phyloP scores from a whole-genome alignment of 2,329 filamentous ascomycete genomes.

The Cytospora chrysosperma region DNA sequence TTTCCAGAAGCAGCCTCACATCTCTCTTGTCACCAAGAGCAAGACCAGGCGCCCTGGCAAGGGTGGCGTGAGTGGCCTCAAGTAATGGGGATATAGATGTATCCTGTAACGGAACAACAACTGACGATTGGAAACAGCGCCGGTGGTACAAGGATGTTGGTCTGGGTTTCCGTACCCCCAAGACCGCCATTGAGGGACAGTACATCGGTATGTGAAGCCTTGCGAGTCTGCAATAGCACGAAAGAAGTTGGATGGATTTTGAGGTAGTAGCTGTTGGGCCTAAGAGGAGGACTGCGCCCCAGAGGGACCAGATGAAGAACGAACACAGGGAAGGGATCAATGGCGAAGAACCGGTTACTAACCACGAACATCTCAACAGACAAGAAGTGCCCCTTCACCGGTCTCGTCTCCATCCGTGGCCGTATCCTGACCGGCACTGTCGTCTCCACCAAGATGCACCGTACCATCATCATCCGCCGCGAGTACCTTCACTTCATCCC shows the following conservation, averaged over 20 bases:
- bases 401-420: conserved; percentile 98
- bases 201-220: conserved; percentile 85
- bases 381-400: conserved; percentile 99
- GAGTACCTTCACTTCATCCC: conserved; percentile 99
- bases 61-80: conserved; percentile 75
- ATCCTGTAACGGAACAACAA: not conserved
- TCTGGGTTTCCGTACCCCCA: conserved; percentile 98
- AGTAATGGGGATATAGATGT: not conserved
- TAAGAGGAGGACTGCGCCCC: not conserved
- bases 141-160: conserved; percentile 97
- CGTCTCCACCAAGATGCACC: conserved; percentile 99
- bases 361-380: conserved; percentile 55
- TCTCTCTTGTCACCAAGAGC: conserved; percentile 98
- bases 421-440: conserved; percentile 99
- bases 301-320: not conserved
- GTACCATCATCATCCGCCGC: conserved; percentile 97
- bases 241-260: not conserved
- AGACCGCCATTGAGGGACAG: conserved; percentile 95
- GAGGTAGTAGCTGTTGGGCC: not conserved
- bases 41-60: conserved; percentile 87
- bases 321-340: not conserved
- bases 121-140: conserved; percentile 22
- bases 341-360: conserved; percentile 21
- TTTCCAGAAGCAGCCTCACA: conserved; percentile 99
- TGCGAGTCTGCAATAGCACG: not conserved